These are phyloP conservation scores for Penicillium longicatenatum DNA, from an alignment of 495 filamentous ascomycete genomes.

Conservation along the genomic window DNA sequence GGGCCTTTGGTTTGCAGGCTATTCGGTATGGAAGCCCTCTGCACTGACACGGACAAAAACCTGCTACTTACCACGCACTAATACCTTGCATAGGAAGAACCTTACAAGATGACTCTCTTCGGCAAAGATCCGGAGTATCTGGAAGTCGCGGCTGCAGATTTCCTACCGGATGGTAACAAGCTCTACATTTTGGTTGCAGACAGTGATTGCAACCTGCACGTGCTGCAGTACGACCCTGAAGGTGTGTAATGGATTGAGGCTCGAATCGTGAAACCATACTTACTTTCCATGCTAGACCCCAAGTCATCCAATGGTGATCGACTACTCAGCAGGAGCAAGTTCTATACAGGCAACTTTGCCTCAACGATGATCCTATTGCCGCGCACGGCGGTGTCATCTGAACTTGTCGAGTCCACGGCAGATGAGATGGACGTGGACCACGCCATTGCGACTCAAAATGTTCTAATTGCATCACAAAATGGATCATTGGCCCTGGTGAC, in stretches of 20 bases:
- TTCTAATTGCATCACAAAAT: slow-evolving; percentile 70
- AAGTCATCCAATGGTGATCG: slow-evolving; percentile 88
- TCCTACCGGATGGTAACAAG: slow-evolving; percentile 82
- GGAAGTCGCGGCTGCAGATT: slow-evolving; percentile 81
- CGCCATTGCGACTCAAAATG: slow-evolving; percentile 46
- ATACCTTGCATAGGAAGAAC: slow-evolving; percentile 62
- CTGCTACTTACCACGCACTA: neutral
- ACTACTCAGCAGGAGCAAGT: slow-evolving; percentile 81
- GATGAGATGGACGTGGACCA: slow-evolving; percentile 45
- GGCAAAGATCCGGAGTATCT: slow-evolving; percentile 77
- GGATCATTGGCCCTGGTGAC: slow-evolving; percentile 78
- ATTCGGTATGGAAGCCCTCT: slow-evolving; percentile 57
- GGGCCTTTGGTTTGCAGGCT: slow-evolving; percentile 92
- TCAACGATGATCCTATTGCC: slow-evolving; percentile 76
- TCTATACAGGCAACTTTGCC: slow-evolving; percentile 80
- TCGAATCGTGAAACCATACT: neutral
- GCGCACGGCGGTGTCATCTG: slow-evolving; percentile 53
- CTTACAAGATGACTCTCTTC: slow-evolving; percentile 93
- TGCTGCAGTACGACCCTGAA: slow-evolving; percentile 94
- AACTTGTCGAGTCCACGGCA: slow-evolving; percentile 34
- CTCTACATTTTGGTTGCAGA: slow-evolving; percentile 83
- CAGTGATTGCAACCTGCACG: slow-evolving; percentile 80
- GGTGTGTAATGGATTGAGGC: slow-evolving; percentile 44
- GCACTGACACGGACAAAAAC: neutral
- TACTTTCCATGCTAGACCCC: slow-evolving; percentile 61